Evolutionary conservation across 768 basidiomycete species (phyloP), one percentile per base, ranked within the genome.

Genomic region (Mrakia frigida): DNA sequence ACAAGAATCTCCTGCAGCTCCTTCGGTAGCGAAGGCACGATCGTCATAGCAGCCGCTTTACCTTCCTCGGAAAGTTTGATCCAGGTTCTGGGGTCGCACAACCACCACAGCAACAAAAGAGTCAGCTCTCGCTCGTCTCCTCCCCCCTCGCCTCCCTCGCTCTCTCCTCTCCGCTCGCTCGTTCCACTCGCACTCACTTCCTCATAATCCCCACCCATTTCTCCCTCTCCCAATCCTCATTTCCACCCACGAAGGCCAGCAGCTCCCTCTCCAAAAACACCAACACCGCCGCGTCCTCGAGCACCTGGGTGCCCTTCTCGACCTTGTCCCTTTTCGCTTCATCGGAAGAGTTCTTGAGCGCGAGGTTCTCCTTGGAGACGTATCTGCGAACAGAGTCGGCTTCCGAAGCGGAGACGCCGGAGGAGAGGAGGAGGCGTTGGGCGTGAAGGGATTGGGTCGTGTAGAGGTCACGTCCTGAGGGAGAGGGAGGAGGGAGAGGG

Each of bases 231-330:
- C 60, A 77, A 10, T 35, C 72, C 11, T n/a, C 59, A 13, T 74
- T 50, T 39, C 65, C 56, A 14, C 52, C 72, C 23, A 69, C 72
- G 35, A 77, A 77, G 10, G 5, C 50, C 52, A 39, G 25, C n/a
- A 77, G 25, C 50, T 77, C 70, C 65, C 65, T 56, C 52, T 73
- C 70, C 41, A 77, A 37, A 53, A 77, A 77, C 18, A 77, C 76
- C 6, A 77, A n/a, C n/a, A 77, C 76, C 35, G 76, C 76, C 13
- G 71, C 76, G 53, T 77, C 76, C 72, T 77, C 76, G 39, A 77
- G 72, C 46, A 41, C 39, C 41, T 77, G 76, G 37, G 76, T 73
- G 11, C 72, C 76, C 16, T 67, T 10, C 35, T 77, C 76, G 28
- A 73, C 71, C n/a, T 50, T 25, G 6, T 68, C 74, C 2, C 74